These are phyloP conservation scores for Allium sativum DNA, from an alignment of 106 monocot genomes.

Conservation along the genomic window DNA sequence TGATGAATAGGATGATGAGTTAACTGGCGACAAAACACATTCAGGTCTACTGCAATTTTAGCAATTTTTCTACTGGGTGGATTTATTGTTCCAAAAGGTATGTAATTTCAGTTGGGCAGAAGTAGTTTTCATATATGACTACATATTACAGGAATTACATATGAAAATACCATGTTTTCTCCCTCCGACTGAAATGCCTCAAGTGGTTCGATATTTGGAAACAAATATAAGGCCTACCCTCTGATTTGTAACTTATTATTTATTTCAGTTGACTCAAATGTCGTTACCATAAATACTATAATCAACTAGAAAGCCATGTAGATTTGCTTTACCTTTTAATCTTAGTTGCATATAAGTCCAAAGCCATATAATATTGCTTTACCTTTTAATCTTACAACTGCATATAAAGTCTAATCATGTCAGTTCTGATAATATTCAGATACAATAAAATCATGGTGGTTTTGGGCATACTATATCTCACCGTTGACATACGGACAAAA, in stretches of 20 bases:
- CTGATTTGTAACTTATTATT: no score
- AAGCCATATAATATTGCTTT: no score
- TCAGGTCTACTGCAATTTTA: conserved; percentile 33
- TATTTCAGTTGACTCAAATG: no score
- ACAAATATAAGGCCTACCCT: no score
- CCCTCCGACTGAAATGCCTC: no score
- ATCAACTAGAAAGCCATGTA: neutral
- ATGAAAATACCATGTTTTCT: no score
- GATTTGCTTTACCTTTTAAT: neutral
- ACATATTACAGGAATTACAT: no score
- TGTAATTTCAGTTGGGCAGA: no score
- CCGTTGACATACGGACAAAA: conserved; percentile 30
- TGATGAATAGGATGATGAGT: no score
- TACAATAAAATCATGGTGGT: conserved; percentile 32
- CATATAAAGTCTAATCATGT: neutral
- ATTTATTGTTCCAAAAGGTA: conserved; percentile 39
- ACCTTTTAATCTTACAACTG: neutral
- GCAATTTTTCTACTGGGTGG: conserved; percentile 32
- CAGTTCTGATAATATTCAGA: neutral
- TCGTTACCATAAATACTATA: no score
- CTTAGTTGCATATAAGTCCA: neutral
- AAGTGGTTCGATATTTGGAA: neutral
- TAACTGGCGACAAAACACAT: conserved; percentile 36
- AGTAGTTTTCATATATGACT: no score
- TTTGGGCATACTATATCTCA: conserved; percentile 29